Evolutionary conservation across 2,329 filamentous ascomycete genomes (phyloP).

Genomic region (Curvularia verruculosa): DNA sequence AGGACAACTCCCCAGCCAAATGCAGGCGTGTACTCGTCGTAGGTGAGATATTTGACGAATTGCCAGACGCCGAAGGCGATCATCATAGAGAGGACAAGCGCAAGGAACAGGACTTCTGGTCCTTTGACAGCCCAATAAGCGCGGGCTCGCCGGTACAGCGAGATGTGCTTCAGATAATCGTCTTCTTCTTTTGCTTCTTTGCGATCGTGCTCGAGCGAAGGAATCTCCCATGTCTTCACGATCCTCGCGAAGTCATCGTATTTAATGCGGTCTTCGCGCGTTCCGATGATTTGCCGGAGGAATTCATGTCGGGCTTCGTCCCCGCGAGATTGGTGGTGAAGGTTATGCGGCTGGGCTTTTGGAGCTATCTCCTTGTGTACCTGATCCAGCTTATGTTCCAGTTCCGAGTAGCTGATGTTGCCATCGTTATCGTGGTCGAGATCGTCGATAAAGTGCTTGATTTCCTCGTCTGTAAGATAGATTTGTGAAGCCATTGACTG

Average conservation of each 20-base stretch:
- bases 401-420: conserved; percentile 58
- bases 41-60: conserved; percentile 59
- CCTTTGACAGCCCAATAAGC: conserved; percentile 64
- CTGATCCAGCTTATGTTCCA: conserved; percentile 61
- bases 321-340: conserved; percentile 48
- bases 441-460: conserved; percentile 59
- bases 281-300: conserved; percentile 58
- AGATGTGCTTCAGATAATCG: conserved; percentile 55
- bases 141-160: conserved; percentile 54
- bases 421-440: conserved; percentile 61
- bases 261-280: conserved; percentile 52
- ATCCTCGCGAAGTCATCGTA: conserved; percentile 55
- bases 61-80: conserved; percentile 63
- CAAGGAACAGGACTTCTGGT: conserved; percentile 58
- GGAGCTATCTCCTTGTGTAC: conserved; percentile 60
- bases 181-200: conserved; percentile 56
- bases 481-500: conserved; percentile 33
- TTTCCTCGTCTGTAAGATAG: conserved; percentile 54
- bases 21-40: conserved; percentile 54
- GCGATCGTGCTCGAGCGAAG: conserved; percentile 56
- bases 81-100: conserved; percentile 56
- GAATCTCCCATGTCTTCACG: conserved; percentile 57
- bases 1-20: conserved; percentile 64
- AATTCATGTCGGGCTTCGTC: conserved; percentile 59
- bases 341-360: conserved; percentile 54